Base-by-base conservation (phyloP, 441 rosid genomes). In the Sinapis alba region DNA sequence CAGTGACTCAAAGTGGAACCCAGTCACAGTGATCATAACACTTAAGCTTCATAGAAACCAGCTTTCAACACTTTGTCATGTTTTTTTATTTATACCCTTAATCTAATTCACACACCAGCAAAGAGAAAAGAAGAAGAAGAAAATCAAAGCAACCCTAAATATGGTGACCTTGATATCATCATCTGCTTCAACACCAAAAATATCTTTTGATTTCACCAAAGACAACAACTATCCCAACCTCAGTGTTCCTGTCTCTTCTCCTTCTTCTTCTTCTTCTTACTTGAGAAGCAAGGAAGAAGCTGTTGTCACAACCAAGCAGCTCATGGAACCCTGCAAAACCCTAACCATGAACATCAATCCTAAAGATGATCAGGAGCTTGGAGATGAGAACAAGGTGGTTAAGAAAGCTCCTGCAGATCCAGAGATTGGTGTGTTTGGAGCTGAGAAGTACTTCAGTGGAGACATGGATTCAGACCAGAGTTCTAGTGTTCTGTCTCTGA, bases 401-500 rank as follows among this genome's bases (percentile, higher is more conserved):
- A 78, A 78, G 58, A 79, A 79, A 65, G 73, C 30, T 69, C 12
- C 65, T 16, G 87, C 84, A 26, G 94, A 87, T 54, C 92, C 82
- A 23, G 97, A 90, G 74, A 88, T 93, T 38, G 97, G 93, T 51
- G 87, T 93, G 24, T 93, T 91, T 45, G 81, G 87, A 68, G 98
- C 98, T 10, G 97, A 93, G 74, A 93, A 84, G 56, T 93, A 93
- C 83, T 93, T 91, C 83, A 87, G 81, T 27, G 94, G 89, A 56
- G 82, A 66, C 56, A 84, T 82, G 21, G 91, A 85, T 58, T 85
- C 75, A 36, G 83, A 81, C 43, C 16, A 79, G n/a, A 82, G 84
- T 72, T 85, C 92, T 32, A 84, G 83, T 83, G 56, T 76, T 16
- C 21, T 63, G 75, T 78, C 65, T 34, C 56, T 75, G 36, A 51